Evolutionary conservation across 495 filamentous ascomycete genomes (phyloP).

Genomic region (Lentithecium fluviatile): DNA sequence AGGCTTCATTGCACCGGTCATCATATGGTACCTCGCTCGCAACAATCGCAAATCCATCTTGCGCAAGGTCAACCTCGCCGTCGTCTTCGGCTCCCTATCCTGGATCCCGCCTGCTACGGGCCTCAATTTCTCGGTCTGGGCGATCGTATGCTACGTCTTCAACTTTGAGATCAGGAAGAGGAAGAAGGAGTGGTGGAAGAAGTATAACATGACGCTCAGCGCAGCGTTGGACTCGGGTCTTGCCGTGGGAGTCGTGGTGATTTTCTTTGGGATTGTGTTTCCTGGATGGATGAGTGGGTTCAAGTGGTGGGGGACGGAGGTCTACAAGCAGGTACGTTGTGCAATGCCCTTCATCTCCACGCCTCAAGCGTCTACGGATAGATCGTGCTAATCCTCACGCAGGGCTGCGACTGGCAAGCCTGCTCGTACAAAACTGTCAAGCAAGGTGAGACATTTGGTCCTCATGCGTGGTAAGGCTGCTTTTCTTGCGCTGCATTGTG

Average conservation of each 20-base stretch:
- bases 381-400: too few species aligned
- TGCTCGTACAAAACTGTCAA: slow-evolving; percentile 35
- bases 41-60: slow-evolving; percentile 50
- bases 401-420: slow-evolving; percentile 42
- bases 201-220: slow-evolving; percentile 84
- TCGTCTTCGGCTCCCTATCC: slow-evolving; percentile 68
- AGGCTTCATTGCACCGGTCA: slow-evolving; percentile 67
- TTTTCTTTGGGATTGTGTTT: slow-evolving; percentile 81
- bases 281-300: slow-evolving; percentile 56
- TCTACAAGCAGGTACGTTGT: slow-evolving; percentile 41
- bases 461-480: slow-evolving; percentile 30
- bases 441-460: slow-evolving; percentile 33
- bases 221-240: slow-evolving; percentile 80
- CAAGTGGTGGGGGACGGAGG: slow-evolving; percentile 42
- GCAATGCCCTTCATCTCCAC: not conserved
- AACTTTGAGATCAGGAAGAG: slow-evolving; percentile 69
- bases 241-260: slow-evolving; percentile 73
- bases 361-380: not conserved
- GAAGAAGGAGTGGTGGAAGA: slow-evolving; percentile 74
- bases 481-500: not conserved
- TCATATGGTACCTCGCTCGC: slow-evolving; percentile 62
- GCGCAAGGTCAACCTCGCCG: slow-evolving; percentile 67
- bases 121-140: slow-evolving; percentile 80
- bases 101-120: slow-evolving; percentile 88
- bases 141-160: slow-evolving; percentile 76